Evolutionary conservation across 108 stramenopile genomes (phyloP).

Genomic region (Ochromonas danica): DNA sequence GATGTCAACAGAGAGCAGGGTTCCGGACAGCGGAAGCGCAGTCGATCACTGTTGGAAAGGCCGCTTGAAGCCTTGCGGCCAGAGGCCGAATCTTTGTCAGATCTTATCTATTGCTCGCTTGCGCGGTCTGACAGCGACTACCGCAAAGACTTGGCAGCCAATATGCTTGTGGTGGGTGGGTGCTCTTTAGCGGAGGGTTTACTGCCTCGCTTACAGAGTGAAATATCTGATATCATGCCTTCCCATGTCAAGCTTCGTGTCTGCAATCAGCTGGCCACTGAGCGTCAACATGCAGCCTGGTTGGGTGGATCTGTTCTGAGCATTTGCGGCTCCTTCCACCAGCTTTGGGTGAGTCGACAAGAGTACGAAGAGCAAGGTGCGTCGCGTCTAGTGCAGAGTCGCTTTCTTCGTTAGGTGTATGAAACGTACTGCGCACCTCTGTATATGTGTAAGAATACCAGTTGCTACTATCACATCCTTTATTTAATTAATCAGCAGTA

Average conservation of each 20-base stretch:
- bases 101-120: too few relatives aligned
- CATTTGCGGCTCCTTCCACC: constrained; percentile 60
- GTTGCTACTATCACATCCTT: too few relatives aligned
- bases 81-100: too few relatives aligned
- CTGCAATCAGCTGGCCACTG: constrained; percentile 39
- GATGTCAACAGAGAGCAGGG: too few relatives aligned
- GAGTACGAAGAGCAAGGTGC: constrained; percentile 11
- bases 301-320: constrained; percentile 58
- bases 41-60: too few relatives aligned
- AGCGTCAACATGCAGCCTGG: constrained; percentile 51
- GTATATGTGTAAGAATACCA: too few relatives aligned
- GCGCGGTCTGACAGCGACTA: constrained; percentile 45
- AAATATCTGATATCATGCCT: constrained; percentile 28
- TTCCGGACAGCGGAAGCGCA: too few relatives aligned
- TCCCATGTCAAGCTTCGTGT: constrained; percentile 45
- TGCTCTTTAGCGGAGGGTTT: constrained; percentile 41
- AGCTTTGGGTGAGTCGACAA: constrained; percentile 37
- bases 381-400: too few relatives aligned
- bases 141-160: constrained; percentile 54
- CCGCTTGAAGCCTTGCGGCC: too few relatives aligned
- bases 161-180: constrained; percentile 52
- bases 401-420: too few relatives aligned
- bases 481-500: too few relatives aligned
- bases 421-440: too few relatives aligned
- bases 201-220: constrained; percentile 41